phyloP scores from a whole-genome alignment of 352 stramenopile species.

The Phytophthora sansomeana region DNA sequence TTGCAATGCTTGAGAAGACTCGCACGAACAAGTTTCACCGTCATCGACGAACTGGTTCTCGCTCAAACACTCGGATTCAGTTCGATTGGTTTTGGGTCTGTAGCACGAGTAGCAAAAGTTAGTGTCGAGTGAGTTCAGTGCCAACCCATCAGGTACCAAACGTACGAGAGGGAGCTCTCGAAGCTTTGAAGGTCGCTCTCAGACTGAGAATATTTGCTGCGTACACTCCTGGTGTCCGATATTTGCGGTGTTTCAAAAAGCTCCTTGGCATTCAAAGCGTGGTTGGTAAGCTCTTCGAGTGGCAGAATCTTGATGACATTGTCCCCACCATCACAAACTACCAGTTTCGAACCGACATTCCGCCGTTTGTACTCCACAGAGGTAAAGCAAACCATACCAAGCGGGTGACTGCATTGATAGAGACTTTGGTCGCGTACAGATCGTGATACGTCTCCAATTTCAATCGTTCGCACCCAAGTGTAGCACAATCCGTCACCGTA shows the following conservation, averaged over 20 bases:
- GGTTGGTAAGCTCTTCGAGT: constrained; percentile 13
- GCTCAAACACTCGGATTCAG: constrained; percentile 5
- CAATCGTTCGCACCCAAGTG: constrained; percentile 54
- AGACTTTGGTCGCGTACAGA: constrained; percentile 3
- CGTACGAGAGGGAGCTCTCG: constrained; percentile 23
- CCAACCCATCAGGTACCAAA: not conserved
- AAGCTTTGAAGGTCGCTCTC: constrained; percentile 1
- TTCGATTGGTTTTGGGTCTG: constrained; percentile 1
- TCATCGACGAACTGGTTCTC: constrained; percentile 27
- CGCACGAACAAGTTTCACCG: constrained; percentile 1
- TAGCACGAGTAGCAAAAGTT: not conserved
- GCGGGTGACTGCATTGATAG: constrained; percentile 13
- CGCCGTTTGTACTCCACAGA: not conserved
- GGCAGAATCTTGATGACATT: constrained; percentile 38
- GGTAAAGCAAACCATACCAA: constrained; percentile 32
- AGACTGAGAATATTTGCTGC: constrained; percentile 7
- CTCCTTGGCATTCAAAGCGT: not conserved
- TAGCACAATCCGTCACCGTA: constrained; percentile 35
- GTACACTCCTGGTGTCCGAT: constrained; percentile 6
- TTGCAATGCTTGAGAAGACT: constrained; percentile 8
- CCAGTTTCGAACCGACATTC: constrained; percentile 7
- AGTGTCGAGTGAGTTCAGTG: not conserved
- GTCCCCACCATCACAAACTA: constrained; percentile 34
- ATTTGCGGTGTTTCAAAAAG: constrained; percentile 4
- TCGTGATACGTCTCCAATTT: constrained; percentile 33